phyloP scores from a whole-genome alignment of 139 green algal species.

The Eudorina sp. region DNA sequence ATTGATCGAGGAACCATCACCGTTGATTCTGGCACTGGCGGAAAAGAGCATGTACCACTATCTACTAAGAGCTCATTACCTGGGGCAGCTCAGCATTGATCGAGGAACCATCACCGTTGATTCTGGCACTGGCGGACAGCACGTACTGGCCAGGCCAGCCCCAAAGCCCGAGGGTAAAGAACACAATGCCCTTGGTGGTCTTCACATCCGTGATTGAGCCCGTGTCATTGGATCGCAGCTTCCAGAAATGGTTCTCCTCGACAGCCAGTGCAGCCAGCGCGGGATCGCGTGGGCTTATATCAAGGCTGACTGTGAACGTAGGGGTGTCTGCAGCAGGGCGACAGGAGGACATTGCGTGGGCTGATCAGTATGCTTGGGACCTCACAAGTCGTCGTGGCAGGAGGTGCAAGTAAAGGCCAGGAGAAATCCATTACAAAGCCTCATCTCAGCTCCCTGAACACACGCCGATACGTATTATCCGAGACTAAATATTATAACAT shows the following conservation, averaged over 20 bases:
- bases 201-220: background rate
- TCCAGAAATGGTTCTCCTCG: no score
- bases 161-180: background rate
- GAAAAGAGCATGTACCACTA: background rate
- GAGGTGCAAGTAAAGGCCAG: no score
- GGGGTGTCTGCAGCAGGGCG: background rate
- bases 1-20: no score
- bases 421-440: background rate
- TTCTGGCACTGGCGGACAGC: background rate
- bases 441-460: background rate
- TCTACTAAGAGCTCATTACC: no score
- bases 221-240: no score
- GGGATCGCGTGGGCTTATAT: background rate
- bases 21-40: background rate
- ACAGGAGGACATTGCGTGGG: no score
- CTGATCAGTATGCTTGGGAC: no score
- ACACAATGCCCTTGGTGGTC: background rate
- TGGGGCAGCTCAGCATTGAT: background rate
- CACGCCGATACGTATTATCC: background rate
- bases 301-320: background rate
- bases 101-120: background rate
- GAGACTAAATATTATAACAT: no score
- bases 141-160: constrained; percentile 4
- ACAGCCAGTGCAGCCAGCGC: background rate
- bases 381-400: background rate